Conservation (phyloP, 2,329 filamentous ascomycete species). For the Phyllosticta citribraziliensis region DNA sequence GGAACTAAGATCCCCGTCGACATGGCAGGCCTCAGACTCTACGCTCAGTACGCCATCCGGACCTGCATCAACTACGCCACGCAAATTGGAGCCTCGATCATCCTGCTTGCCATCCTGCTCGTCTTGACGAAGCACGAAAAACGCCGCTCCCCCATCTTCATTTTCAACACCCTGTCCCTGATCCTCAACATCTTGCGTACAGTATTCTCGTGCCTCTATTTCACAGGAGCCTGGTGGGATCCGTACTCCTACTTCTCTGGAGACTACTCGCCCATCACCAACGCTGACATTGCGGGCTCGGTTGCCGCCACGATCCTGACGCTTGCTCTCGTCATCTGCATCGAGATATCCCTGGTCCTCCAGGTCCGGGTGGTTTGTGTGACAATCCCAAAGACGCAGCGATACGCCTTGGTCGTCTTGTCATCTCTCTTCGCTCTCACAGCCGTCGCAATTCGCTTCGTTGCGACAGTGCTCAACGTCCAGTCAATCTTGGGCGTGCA, state of each 20-base stretch:
- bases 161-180: constrained; percentile 55
- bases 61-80: constrained; percentile 55
- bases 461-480: constrained; percentile 40
- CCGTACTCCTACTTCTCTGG: constrained; percentile 50
- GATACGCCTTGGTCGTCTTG: constrained; percentile 35
- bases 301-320: constrained; percentile 41
- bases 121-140: constrained; percentile 58
- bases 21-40: constrained; percentile 36
- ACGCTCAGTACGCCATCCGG: constrained; percentile 38
- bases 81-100: constrained; percentile 58
- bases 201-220: constrained; percentile 48
- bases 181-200: constrained; percentile 51
- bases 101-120: constrained; percentile 57
- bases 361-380: constrained; percentile 55
- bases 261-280: constrained; percentile 44
- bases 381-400: constrained; percentile 35
- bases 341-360: constrained; percentile 51
- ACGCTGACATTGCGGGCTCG: constrained; percentile 35
- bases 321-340: constrained; percentile 43
- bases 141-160: constrained; percentile 52
- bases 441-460: constrained; percentile 45
- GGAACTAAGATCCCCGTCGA: constrained; percentile 32
- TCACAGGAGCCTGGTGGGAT: constrained; percentile 49
- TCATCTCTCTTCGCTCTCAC: constrained; percentile 42
- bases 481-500: constrained; percentile 10